Conservation (phyloP, 1,284 basidiomycete species). For the Ustilago hordei region DNA sequence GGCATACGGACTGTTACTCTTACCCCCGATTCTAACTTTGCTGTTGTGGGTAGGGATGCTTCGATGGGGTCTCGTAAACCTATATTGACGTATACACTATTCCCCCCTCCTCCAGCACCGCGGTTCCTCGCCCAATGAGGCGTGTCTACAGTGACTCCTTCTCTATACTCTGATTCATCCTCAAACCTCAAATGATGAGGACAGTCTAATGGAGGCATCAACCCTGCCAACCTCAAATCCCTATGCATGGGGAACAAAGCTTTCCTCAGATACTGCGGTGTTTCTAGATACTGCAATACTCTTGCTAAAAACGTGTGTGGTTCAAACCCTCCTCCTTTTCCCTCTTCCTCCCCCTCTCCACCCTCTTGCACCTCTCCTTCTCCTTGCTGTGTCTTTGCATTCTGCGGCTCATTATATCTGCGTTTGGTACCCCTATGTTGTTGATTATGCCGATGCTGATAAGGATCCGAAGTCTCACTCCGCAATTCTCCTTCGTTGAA, state of each 20-base stretch:
- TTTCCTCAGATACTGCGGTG: slow-evolving; percentile 69
- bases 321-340: slow-evolving; percentile 39
- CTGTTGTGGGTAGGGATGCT: slow-evolving; percentile 13
- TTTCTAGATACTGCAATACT: slow-evolving; percentile 69
- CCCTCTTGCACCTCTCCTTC: slow-evolving; percentile 8
- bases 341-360: slow-evolving; percentile 2
- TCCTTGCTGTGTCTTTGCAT: background rate
- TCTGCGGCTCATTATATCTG: slow-evolving; percentile 16
- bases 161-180: slow-evolving; percentile 63
- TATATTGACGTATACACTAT: slow-evolving; percentile 58
- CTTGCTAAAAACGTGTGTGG: slow-evolving; percentile 62
- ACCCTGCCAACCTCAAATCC: slow-evolving; percentile 65
- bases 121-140: slow-evolving; percentile 39
- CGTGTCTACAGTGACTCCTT: slow-evolving; percentile 59
- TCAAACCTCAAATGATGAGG: slow-evolving; percentile 67
- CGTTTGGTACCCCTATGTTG: slow-evolving; percentile 14
- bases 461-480: slow-evolving; percentile 18
- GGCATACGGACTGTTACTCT: slow-evolving; percentile 65
- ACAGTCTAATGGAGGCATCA: slow-evolving; percentile 68
- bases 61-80: slow-evolving; percentile 64
- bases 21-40: slow-evolving; percentile 32
- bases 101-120: background rate
- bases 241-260: slow-evolving; percentile 68
- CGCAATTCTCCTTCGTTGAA: slow-evolving; percentile 52
- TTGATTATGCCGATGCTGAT: slow-evolving; percentile 36